Percentiles rank a stretch among this genome's conserved stretches.
phyloP scores from a whole-genome alignment of 345 rosid species.

The Arabidopsis thaliana region DNA sequence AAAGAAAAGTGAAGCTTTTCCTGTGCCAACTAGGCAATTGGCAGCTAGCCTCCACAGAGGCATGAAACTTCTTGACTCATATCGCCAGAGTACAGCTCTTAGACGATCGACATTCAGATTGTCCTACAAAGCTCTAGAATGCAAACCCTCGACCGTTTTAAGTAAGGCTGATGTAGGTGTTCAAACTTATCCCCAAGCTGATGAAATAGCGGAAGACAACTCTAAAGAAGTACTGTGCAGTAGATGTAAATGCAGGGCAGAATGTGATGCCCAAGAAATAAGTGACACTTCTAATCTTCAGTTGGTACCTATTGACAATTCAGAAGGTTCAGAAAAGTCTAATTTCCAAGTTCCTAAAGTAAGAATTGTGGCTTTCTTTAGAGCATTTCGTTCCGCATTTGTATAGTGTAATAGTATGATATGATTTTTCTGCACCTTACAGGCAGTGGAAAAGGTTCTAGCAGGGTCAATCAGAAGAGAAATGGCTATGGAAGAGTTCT shows the following conservation, averaged over 20 bases:
- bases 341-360: conserved; percentile 85
- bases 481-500: conserved; percentile 96
- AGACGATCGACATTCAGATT: conserved; percentile 80
- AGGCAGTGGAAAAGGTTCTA: conserved; percentile 98
- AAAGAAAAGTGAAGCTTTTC: conserved; percentile 49
- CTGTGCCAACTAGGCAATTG: conserved; percentile 66
- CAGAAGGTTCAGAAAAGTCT: conserved; percentile 64
- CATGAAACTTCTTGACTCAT: conserved; percentile 77
- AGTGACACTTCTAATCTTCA: conserved; percentile 62
- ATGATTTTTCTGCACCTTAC: conserved; percentile 35
- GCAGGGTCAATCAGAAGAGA: conserved; percentile 97
- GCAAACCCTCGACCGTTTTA: conserved; percentile 50
- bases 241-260: conserved; percentile 59
- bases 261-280: conserved; percentile 53
- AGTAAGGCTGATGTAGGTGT: conserved; percentile 84
- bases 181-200: conserved; percentile 67
- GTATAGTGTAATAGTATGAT: conserved; percentile 16
- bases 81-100: conserved; percentile 73
- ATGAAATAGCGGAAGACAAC: conserved; percentile 48
- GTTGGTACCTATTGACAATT: conserved; percentile 63
- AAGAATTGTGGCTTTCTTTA: conserved; percentile 37
- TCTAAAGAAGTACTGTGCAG: conserved; percentile 57
- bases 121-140: conserved; percentile 63
- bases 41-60: conserved; percentile 99
- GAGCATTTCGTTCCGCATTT: conserved; percentile 14